Percentiles rank a stretch among this genome's conserved stretches.
phyloP scores from a whole-genome alignment of 306 rosid species.

The Datisca glomerata region DNA sequence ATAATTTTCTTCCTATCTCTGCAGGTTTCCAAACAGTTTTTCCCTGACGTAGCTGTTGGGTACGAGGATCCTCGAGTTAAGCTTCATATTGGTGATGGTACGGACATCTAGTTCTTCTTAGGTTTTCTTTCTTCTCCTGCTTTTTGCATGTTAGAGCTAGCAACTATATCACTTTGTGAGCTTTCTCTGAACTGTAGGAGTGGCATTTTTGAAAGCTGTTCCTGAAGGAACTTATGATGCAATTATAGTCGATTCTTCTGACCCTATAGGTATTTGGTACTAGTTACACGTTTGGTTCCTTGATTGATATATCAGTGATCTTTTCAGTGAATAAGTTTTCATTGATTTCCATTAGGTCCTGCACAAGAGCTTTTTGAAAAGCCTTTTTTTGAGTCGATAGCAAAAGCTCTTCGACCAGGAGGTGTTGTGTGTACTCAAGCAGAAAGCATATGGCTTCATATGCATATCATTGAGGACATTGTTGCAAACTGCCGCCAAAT shows the following conservation, averaged over 20 bases:
- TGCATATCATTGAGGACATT: slow-evolving; percentile 83
- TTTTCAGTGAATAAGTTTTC: not conserved
- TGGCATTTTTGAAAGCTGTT: slow-evolving; percentile 81
- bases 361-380: slow-evolving; percentile 97
- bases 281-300: not conserved
- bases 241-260: slow-evolving; percentile 90
- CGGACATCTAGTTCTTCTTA: slow-evolving; percentile 15
- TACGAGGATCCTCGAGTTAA: slow-evolving; percentile 72
- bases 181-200: slow-evolving; percentile 45
- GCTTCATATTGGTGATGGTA: slow-evolving; percentile 89
- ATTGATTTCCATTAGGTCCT: slow-evolving; percentile 47
- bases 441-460: slow-evolving; percentile 99
- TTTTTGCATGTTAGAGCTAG: not conserved
- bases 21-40: slow-evolving; percentile 79
- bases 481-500: slow-evolving; percentile 71
- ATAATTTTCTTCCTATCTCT: slow-evolving; percentile 9
- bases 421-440: slow-evolving; percentile 98
- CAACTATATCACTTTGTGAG: slow-evolving; percentile 7
- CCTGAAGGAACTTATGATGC: slow-evolving; percentile 90
- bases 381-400: slow-evolving; percentile 70
- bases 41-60: slow-evolving; percentile 77
- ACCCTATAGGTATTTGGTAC: slow-evolving; percentile 61
- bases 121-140: not conserved
- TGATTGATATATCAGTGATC: not conserved
- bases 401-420: slow-evolving; percentile 94